Conservation (phyloP, 2,329 filamentous ascomycete species). For the Teratosphaeria viscida region DNA sequence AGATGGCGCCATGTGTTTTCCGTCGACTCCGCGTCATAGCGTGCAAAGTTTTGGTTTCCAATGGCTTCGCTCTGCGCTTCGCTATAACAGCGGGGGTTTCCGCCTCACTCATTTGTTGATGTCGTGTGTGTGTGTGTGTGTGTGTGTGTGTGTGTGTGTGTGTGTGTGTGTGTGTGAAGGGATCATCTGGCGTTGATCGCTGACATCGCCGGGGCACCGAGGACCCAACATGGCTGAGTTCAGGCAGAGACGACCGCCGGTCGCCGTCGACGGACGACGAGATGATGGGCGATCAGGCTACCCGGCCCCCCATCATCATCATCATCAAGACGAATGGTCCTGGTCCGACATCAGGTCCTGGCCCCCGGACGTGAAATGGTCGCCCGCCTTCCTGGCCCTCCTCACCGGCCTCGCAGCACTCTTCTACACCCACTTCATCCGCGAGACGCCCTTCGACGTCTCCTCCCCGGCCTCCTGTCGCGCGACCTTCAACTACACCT, state of each 20-base stretch:
- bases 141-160: background rate
- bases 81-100: background rate
- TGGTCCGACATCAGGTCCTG: conserved; percentile 16
- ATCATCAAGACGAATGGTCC: background rate
- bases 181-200: background rate
- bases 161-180: too few relatives aligned
- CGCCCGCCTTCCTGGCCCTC: conserved; percentile 8
- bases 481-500: conserved; percentile 18
- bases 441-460: conserved; percentile 9
- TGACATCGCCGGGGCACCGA: background rate
- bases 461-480: conserved; percentile 12
- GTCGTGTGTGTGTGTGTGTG: background rate
- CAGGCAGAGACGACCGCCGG: background rate
- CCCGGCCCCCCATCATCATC: background rate
- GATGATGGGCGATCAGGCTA: background rate
- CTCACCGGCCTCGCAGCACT: conserved; percentile 4
- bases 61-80: background rate
- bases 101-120: background rate
- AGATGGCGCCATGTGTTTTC: background rate
- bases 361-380: conserved; percentile 10
- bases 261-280: background rate
- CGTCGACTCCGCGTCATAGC: background rate
- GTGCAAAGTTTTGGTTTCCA: background rate
- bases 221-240: background rate
- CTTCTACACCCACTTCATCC: conserved; percentile 9